Base-by-base conservation (phyloP, 768 basidiomycete species). In the Cyclocybe cylindracea region DNA sequence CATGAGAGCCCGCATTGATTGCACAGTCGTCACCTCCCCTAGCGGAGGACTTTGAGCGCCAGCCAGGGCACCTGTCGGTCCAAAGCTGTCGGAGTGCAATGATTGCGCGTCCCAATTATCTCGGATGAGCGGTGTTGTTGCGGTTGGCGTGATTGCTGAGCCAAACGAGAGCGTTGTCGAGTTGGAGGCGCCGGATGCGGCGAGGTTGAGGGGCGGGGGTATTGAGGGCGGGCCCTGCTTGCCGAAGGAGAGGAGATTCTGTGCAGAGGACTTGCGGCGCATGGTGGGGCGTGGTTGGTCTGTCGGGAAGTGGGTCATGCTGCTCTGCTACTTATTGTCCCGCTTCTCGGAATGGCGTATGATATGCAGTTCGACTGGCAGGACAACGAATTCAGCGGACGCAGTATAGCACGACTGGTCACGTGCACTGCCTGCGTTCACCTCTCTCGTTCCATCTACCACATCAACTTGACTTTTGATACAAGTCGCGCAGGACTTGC, bases 221-320 rank as follows among this genome's bases (percentile, higher is more conserved):
- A 68, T 3, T 64, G 61, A 58, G 10, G 65, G 56, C 45, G 58
- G 51, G 51, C 55, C 54, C 38, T 70, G 59, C 69, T 85, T 91
- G 80, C 91, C 91, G 39, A 86, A 85, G 7, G 84, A 82, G 33
- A 94, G 78, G 42, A 93, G 77, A 69, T 92, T 90, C 72, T 88
- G 90, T 9, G 86, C 90, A 9, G 89, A 91, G 14, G 89, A 89
- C 73, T 93, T 94, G 58, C 91, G 83, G 59, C 90, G 86, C 79
- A 94, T 86, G 6, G 73, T 59, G 29, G 89, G 87, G 48, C 84
- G 82, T 46, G 58, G 60, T 34, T 63, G 57, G 39, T 72, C 70
- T 42, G 61, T 60, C 24, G 68, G 38, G 56, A 71, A 74, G 50
- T 74, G 69, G 62, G 75, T 71, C 75, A 77, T 78, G 36, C 46